Percentiles rank a stretch among this genome's conserved stretches.
Conservation (phyloP, 2,329 filamentous ascomycete species). For the Aureobasidium sp. region DNA sequence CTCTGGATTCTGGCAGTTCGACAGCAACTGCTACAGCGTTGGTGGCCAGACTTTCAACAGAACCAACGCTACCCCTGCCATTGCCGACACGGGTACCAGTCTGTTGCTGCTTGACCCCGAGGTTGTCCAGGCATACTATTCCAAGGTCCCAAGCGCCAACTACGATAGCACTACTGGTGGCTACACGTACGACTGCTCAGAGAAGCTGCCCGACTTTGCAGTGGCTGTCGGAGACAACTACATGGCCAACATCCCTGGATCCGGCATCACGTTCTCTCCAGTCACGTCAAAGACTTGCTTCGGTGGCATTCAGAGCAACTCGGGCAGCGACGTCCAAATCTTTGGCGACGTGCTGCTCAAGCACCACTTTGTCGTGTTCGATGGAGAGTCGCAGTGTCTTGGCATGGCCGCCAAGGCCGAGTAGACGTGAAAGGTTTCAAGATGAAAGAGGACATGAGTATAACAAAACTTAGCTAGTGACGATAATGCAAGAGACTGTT, state of each 20-base stretch:
- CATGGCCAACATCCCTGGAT: constrained; percentile 27
- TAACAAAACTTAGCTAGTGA: constrained; percentile 1
- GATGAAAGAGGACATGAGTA: background rate
- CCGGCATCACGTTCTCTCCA: constrained; percentile 47
- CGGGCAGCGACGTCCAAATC: constrained; percentile 50
- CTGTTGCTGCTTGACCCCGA: constrained; percentile 53
- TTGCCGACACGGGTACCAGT: constrained; percentile 53
- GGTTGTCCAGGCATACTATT: constrained; percentile 40
- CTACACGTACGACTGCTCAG: constrained; percentile 38
- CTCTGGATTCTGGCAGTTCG: constrained; percentile 64
- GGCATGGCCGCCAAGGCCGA: constrained; percentile 14
- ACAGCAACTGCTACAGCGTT: constrained; percentile 51
- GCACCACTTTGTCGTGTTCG: constrained; percentile 55
- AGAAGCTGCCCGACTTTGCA: constrained; percentile 37
- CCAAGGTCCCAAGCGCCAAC: constrained; percentile 33
- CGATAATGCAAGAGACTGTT: background rate
- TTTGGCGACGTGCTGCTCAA: constrained; percentile 57
- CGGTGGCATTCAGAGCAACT: constrained; percentile 58
- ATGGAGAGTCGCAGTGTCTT: constrained; percentile 37
- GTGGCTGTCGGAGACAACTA: constrained; percentile 52
- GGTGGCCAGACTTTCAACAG: constrained; percentile 49
- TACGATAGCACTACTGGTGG: constrained; percentile 34
- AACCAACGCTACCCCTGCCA: constrained; percentile 39
- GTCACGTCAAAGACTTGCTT: constrained; percentile 54
- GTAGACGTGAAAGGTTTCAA: background rate